Evolutionary conservation across 2,329 filamentous ascomycete genomes (phyloP), one percentile per base, ranked within the genome.

Genomic region (Lecanicillium sp.): DNA sequence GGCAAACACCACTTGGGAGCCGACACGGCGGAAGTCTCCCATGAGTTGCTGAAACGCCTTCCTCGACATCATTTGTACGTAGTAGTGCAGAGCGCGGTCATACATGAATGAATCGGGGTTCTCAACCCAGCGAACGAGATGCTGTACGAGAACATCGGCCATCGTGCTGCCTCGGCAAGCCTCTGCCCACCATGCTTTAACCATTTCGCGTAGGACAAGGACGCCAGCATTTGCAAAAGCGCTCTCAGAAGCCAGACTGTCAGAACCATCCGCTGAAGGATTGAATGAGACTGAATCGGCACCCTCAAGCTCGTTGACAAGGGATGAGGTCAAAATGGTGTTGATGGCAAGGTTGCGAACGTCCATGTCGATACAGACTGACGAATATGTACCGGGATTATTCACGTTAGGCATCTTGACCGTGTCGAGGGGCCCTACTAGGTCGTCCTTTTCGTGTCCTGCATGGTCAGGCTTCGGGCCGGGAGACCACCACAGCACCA

Each of bases 1-100:
- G 29, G 92, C 94, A 60, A 94, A 97, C n/a, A 99, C 78, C 17
- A 98, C 82, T 50, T 96, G 87, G 0, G 88, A 96, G 3, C 92
- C 92, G 2, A 98, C 90, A 10, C 90, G 82, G 44, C 88, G 81
- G 66, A 98, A 98, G 57, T 98, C 92, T 0, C 83, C 85, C 84
- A 98, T 95, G 27, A 99, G 76, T 61, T 97, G 90, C 55, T 96
- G 86, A 48, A 98, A 86, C 1, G 94, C 92, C 60, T 98, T 98
- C 48, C 87, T 84, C 25, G 88, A 95, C 84, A 98, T 94, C 79
- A 96, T 92, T 59, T 96, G 90, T 39, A 99, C 89, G 54, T 98
- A 97, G 67, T 95, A 92, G 56, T 97, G 88, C 46, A 99, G 64
- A 5, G 89, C 87, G 4, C 85, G 80, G 61, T 99, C 94, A 57